A percentile compares a stretch with the other conserved stretches of the same genome.
Conservation (phyloP, 2,329 filamentous ascomycete species). For the Colletotrichum caudatum region DNA sequence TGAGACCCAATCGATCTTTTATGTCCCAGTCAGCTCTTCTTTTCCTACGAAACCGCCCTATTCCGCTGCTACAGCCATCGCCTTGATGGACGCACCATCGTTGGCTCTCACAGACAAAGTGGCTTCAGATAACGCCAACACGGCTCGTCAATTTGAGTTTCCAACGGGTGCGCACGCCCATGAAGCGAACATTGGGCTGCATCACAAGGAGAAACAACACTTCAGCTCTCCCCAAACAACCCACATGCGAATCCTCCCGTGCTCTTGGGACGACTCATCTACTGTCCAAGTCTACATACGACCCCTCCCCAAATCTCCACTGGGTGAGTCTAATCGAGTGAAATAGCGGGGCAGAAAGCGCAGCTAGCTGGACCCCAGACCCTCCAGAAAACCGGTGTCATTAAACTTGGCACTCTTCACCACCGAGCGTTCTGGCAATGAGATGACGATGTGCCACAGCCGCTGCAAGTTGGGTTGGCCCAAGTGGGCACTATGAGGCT, state of each 20-base stretch:
- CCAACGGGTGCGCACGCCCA: slow-evolving; percentile 12
- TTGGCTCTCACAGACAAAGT: slow-evolving; percentile 26
- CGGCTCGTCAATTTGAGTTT: slow-evolving; percentile 18
- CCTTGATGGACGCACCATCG: slow-evolving; percentile 19
- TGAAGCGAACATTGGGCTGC: slow-evolving; percentile 7
- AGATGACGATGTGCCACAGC: slow-evolving; percentile 27
- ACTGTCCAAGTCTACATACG: slow-evolving; percentile 16
- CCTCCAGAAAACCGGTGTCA: slow-evolving; percentile 27
- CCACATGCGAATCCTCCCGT: background rate
- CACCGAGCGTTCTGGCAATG: slow-evolving; percentile 20
- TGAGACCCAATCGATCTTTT: background rate
- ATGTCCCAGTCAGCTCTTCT: background rate
- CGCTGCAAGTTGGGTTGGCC: slow-evolving; percentile 9
- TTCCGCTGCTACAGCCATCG: slow-evolving; percentile 13
- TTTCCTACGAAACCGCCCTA: background rate
- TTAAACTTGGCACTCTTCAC: slow-evolving; percentile 16
- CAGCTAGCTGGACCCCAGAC: slow-evolving; percentile 23
- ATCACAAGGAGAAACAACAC: background rate
- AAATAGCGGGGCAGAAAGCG: slow-evolving; percentile 24
- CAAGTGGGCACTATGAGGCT: slow-evolving; percentile 5
- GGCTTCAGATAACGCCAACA: slow-evolving; percentile 6
- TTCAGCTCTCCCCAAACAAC: slow-evolving; percentile 2
- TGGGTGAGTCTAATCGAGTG: slow-evolving; percentile 17
- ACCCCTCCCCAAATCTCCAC: slow-evolving; percentile 30
- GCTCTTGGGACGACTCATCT: slow-evolving; percentile 2